These are phyloP conservation scores for Candida mattraensis DNA, from an alignment of 805 yeast genomes.

Conservation along the genomic window DNA sequence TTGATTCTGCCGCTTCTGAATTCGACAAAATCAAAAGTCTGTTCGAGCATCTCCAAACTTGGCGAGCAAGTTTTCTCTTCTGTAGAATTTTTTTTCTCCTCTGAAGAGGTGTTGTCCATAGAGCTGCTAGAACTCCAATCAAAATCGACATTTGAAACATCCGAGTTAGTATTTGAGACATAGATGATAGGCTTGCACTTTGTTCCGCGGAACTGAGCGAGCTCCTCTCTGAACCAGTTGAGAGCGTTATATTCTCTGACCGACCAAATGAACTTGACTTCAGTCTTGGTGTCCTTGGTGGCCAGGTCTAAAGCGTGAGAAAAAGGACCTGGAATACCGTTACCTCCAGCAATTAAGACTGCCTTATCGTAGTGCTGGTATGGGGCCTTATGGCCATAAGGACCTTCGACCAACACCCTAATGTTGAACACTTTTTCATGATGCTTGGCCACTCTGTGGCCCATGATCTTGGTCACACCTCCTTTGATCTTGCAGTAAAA, in stretches of 20 bases:
- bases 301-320: slow-evolving; percentile 41
- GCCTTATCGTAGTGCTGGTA: slow-evolving; percentile 52
- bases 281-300: slow-evolving; percentile 30
- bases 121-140: slow-evolving; percentile 4
- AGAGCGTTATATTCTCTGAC: slow-evolving; percentile 53
- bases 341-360: slow-evolving; percentile 69
- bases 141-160: slow-evolving; percentile 11
- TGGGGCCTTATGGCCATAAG: slow-evolving; percentile 62
- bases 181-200: slow-evolving; percentile 41
- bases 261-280: slow-evolving; percentile 60
- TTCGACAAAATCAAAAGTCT: slow-evolving; percentile 37
- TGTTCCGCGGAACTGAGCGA: slow-evolving; percentile 33
- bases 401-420: slow-evolving; percentile 59
- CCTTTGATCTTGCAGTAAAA: slow-evolving; percentile 51
- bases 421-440: slow-evolving; percentile 32
- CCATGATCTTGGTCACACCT: slow-evolving; percentile 54
- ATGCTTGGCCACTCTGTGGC: slow-evolving; percentile 28
- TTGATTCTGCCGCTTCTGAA: slow-evolving; percentile 47
- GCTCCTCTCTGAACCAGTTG: slow-evolving; percentile 50
- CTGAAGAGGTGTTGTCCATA: slow-evolving; percentile 10
- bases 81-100: slow-evolving; percentile 11
- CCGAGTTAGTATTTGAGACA: slow-evolving; percentile 37
- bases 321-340: slow-evolving; percentile 65
- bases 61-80: slow-evolving; percentile 16
- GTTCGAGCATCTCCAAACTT: slow-evolving; percentile 19